Conservation (phyloP, 192 early-diverging fungal species). For the Linnemannia zychae region DNA sequence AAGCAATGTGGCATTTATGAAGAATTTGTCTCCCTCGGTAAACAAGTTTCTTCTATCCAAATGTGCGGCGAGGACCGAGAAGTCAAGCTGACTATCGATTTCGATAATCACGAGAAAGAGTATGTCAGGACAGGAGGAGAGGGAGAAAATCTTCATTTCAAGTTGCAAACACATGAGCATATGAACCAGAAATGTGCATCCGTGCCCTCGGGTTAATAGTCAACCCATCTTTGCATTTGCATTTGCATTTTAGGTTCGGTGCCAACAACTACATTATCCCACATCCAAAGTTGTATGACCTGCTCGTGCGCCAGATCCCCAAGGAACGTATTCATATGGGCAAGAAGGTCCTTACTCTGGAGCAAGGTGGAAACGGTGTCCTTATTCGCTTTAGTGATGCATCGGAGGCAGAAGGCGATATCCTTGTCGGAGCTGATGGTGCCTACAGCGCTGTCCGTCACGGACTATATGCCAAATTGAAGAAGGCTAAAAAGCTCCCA, state of each 20-base stretch:
- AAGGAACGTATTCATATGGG: slow-evolving; percentile 12
- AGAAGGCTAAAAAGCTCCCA: not conserved
- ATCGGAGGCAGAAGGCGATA: slow-evolving; percentile 12
- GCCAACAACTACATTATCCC: not conserved
- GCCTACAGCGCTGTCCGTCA: slow-evolving; percentile 34
- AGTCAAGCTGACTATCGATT: too few species aligned
- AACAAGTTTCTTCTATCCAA: too few species aligned
- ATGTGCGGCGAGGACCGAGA: too few species aligned
- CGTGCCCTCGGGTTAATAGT: too few species aligned
- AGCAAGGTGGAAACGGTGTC: slow-evolving; percentile 24
- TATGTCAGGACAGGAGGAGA: too few species aligned
- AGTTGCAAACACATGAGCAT: too few species aligned
- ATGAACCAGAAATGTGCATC: too few species aligned
- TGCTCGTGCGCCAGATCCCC: slow-evolving; percentile 1
- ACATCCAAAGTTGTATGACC: slow-evolving; percentile 7
- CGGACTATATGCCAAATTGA: not conserved
- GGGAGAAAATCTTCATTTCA: too few species aligned
- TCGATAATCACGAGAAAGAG: too few species aligned
- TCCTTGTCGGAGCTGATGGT: slow-evolving; percentile 53
- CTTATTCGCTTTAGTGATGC: slow-evolving; percentile 24
- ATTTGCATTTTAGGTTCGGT: slow-evolving; percentile 17
- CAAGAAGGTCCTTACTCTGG: slow-evolving; percentile 18
- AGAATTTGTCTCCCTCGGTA: too few species aligned
- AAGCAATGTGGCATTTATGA: too few species aligned
- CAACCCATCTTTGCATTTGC: too few species aligned